Conservation (phyloP, 331 rosid genomes). For the Malus hybrid region DNA sequence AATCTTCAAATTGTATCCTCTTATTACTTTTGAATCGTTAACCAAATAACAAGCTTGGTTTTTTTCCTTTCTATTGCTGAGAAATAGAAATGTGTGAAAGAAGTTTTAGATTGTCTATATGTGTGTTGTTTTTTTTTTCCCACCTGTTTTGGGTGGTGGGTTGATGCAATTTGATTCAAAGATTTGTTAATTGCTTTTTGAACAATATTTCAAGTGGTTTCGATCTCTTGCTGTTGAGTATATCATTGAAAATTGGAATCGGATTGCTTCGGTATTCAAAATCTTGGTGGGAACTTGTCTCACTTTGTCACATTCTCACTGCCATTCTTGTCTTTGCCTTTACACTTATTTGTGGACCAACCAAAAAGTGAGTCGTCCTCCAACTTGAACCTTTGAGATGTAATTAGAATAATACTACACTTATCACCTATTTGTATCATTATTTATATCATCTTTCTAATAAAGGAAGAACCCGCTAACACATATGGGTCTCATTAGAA, state of each 20-base stretch:
- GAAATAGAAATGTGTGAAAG: not conserved
- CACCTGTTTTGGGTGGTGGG: no score
- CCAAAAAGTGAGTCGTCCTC: not conserved
- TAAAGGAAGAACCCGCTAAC: no score
- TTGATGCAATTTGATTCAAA: constrained; percentile 9
- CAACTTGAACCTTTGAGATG: constrained; percentile 8
- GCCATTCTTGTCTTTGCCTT: constrained; percentile 26
- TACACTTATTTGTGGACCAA: constrained; percentile 36
- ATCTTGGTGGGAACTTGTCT: constrained; percentile 20
- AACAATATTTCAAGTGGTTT: constrained; percentile 35
- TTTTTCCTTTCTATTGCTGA: not conserved
- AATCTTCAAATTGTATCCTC: not conserved
- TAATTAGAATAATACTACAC: not conserved
- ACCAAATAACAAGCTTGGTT: no score
- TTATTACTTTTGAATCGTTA: no score
- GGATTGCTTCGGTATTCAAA: constrained; percentile 23
- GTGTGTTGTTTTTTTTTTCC: not conserved
- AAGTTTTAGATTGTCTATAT: not conserved
- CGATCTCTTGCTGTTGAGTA: constrained; percentile 6
- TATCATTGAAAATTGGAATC: constrained; percentile 39
- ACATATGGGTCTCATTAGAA: no score
- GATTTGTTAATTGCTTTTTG: constrained; percentile 7
- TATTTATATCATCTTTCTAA: no score
- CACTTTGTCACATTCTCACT: constrained; percentile 16
- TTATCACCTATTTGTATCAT: no score